These are phyloP conservation scores for Stemphylium vesicarium DNA, from an alignment of 2,329 filamentous ascomycete species.

Conservation along the genomic window DNA sequence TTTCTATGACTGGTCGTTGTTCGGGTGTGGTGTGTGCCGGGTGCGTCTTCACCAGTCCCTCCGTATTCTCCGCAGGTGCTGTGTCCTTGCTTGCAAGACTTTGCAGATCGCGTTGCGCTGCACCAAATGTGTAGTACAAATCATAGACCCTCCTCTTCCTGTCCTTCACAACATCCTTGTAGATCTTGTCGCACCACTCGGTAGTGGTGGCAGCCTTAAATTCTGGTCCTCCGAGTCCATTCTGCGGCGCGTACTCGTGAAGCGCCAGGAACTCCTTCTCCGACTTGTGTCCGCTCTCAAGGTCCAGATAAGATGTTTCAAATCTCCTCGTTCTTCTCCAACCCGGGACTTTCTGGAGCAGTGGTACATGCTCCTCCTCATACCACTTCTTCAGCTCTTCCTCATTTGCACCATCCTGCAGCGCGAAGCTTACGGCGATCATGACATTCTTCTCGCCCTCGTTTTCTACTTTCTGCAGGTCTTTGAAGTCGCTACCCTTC, in stretches of 20 bases:
- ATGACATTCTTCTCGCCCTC: conserved; percentile 62
- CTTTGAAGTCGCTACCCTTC: conserved; percentile 63
- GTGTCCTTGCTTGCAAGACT: conserved; percentile 59
- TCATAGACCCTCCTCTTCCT: conserved; percentile 68
- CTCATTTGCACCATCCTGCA: conserved; percentile 60
- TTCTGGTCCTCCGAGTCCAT: conserved; percentile 70
- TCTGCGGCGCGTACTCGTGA: conserved; percentile 73
- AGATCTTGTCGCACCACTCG: conserved; percentile 65
- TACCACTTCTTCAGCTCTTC: conserved; percentile 73
- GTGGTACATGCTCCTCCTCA: conserved; percentile 72
- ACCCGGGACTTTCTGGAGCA: conserved; percentile 76
- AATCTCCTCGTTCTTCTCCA: conserved; percentile 79
- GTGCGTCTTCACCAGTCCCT: conserved; percentile 63
- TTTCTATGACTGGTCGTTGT: conserved; percentile 63
- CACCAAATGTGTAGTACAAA: conserved; percentile 81
- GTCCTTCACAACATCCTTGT: conserved; percentile 63
- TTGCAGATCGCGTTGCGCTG: conserved; percentile 71
- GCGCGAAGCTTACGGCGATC: conserved; percentile 65
- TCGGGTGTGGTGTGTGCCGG: conserved; percentile 47
- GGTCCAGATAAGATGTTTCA: conserved; percentile 65
- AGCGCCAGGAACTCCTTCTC: conserved; percentile 66
- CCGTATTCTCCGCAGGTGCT: conserved; percentile 58
- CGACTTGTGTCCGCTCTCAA: conserved; percentile 44
- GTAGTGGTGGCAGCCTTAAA: conserved; percentile 69
- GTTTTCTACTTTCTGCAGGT: conserved; percentile 66